These are phyloP conservation scores for Euptelea pleiosperma DNA, from an alignment of 164 flowering plant genomes.

Conservation along the genomic window DNA sequence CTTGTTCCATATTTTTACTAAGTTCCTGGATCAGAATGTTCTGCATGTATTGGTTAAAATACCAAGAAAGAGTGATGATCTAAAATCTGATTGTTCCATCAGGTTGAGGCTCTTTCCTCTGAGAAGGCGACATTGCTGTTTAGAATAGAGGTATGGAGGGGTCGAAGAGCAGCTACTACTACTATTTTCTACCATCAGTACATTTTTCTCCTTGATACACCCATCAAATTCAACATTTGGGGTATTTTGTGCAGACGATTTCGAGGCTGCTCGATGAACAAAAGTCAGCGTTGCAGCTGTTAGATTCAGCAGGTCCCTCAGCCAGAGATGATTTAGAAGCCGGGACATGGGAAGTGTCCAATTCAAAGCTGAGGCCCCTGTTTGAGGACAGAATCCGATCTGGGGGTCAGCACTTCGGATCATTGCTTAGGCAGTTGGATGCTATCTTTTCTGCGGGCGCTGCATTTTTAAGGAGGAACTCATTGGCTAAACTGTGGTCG, in stretches of 20 bases:
- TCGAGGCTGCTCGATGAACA: conserved; percentile 71
- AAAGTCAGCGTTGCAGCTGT: conserved; percentile 26
- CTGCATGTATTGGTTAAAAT: background rate
- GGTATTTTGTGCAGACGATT: conserved; percentile 46
- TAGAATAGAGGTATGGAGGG: conserved; percentile 73
- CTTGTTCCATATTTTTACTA: too few relatives aligned
- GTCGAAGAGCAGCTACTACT: background rate
- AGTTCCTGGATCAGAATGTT: too few relatives aligned
- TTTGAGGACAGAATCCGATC: conserved; percentile 52
- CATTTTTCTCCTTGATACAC: conserved; percentile 1
- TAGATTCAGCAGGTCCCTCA: conserved; percentile 30
- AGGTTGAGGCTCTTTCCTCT: conserved; percentile 92
- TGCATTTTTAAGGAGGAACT: conserved; percentile 62
- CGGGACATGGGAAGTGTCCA: conserved; percentile 43
- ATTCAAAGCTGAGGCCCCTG: conserved; percentile 45
- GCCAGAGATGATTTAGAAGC: conserved; percentile 59
- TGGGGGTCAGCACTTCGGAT: conserved; percentile 56
- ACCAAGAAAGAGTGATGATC: conserved; percentile 1
- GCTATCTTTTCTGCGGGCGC: conserved; percentile 62
- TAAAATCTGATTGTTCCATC: conserved; percentile 22
- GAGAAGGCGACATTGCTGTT: conserved; percentile 79
- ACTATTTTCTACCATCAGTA: background rate
- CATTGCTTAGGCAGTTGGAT: conserved; percentile 68
- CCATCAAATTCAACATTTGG: background rate
- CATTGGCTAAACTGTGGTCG: conserved; percentile 60